Percentiles rank a stretch among this genome's conserved stretches.
Evolutionary conservation across 1,139 yeast genomes (phyloP).

Genomic region (Pichia kudriavzevii): DNA sequence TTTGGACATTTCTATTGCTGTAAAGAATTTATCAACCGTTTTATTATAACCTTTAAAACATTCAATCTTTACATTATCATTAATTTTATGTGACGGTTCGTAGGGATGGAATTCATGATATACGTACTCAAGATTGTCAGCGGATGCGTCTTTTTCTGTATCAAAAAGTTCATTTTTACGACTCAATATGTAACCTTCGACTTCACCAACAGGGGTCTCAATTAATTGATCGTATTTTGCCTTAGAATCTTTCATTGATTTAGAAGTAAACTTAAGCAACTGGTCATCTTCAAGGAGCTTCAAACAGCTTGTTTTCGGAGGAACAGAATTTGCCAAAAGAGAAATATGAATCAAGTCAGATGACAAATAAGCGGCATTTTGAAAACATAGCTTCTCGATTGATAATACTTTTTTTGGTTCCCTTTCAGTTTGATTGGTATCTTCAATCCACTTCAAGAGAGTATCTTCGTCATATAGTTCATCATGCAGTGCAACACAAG

Average conservation of each 20-base stretch:
- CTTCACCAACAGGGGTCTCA: conserved; percentile 26
- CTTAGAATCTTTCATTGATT: conserved; percentile 46
- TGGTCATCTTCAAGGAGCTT: conserved; percentile 21
- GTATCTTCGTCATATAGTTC: conserved; percentile 29
- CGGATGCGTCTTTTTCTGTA: conserved; percentile 28
- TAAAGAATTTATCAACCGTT: conserved; percentile 77
- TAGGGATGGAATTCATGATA: conserved; percentile 88
- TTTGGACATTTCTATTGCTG: conserved; percentile 77
- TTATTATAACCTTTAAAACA: conserved; percentile 57
- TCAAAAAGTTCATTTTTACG: conserved; percentile 48
- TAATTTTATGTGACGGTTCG: conserved; percentile 44
- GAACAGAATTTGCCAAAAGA: conserved; percentile 40
- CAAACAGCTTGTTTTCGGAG: conserved; percentile 28
- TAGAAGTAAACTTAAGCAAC: conserved; percentile 29
- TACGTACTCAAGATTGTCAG: conserved; percentile 39
- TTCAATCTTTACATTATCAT: conserved; percentile 25
- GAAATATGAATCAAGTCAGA: conserved; percentile 66
- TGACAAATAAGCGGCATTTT: conserved; percentile 66
- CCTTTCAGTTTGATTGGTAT: conserved; percentile 12
- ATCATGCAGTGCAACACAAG: conserved; percentile 14
- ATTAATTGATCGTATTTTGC: conserved; percentile 29
- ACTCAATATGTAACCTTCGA: conserved; percentile 60
- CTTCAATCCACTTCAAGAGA: conserved; percentile 44
- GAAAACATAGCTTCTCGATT: conserved; percentile 63
- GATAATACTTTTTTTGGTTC: conserved; percentile 48